phyloP scores from a whole-genome alignment of 2,329 filamentous ascomycete species.

The Fusarium sp. region DNA sequence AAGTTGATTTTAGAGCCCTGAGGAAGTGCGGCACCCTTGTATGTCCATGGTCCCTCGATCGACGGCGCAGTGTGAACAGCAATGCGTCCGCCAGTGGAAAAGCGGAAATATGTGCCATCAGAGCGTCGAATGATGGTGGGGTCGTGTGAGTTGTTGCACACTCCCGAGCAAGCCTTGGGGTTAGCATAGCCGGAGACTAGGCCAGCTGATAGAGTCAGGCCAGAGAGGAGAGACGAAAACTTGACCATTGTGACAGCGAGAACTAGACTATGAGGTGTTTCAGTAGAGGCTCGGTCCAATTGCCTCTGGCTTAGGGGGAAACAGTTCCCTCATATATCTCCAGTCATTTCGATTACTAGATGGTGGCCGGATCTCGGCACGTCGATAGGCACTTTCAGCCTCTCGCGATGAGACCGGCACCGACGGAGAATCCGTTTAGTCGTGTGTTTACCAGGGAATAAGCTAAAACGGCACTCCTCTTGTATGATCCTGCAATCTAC shows the following conservation, averaged over 20 bases:
- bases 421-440: background rate
- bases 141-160: constrained; percentile 52
- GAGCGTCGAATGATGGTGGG: constrained; percentile 52
- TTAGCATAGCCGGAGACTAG: constrained; percentile 30
- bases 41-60: constrained; percentile 56
- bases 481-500: constrained; percentile 8
- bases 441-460: background rate
- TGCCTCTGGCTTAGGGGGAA: background rate
- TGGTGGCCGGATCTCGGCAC: background rate
- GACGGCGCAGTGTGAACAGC: constrained; percentile 52
- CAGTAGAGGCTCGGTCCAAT: too few relatives aligned
- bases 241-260: constrained; percentile 14
- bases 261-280: background rate
- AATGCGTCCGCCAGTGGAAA: constrained; percentile 55
- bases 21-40: constrained; percentile 53
- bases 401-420: background rate
- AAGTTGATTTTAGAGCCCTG: constrained; percentile 53
- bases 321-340: background rate
- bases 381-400: background rate
- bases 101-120: constrained; percentile 57
- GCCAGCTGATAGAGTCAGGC: constrained; percentile 8
- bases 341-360: background rate
- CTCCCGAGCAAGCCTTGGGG: constrained; percentile 53
- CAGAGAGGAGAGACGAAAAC: constrained; percentile 8
- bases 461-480: background rate